Evolutionary conservation across 805 yeast genomes (phyloP), one percentile per base, ranked within the genome.

Genomic region (Wickerhamiella qilinensis): DNA sequence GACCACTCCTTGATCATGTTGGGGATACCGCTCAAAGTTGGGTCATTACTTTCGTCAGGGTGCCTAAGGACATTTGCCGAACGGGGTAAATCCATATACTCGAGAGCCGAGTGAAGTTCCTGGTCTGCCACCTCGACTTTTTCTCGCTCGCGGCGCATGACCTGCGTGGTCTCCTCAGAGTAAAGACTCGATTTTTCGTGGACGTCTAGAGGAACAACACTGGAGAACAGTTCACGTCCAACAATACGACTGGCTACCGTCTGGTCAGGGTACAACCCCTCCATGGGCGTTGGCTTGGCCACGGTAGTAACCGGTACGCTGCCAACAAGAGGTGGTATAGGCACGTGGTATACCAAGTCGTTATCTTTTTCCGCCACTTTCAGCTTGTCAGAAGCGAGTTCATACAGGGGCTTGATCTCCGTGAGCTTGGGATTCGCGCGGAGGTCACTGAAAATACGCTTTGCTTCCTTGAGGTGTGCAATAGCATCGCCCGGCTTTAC

Each of bases 131-230:
- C 69, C 40, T 81, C 86, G 18, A 74, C 69, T 43, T 68, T 68
- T 43, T 86, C 96, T 33, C 75, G 66, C 51, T 83, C 85, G 32
- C 63, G 67, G 50, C 97, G 69, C 34, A 84, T 57, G 28, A 82
- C 58, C 45, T 70, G 74, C 0, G 94, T 88, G 56, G 83, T 80
- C 53, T 82, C 85, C 54, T 88, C 98, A 0, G 94, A 79, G 55
- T 91, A 91, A 45, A 76, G 64, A 44, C 94, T 82, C 38, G 83
- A 71, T 48, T 80, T 74, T 57, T 88, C 94, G 52, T 85, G 94
- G 16, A 88, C 84, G 25, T 75, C 71, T 52, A 85, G 64, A 2
- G 97, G 97, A 4, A 91, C 73, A 17, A 88, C 80, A 44, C 76
- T 77, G 36, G 69, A 77, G 56, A 83, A 83, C 34, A 88, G 64